Evolutionary conservation across 1,139 yeast genomes (phyloP), one percentile per base, ranked within the genome.

Genomic region (Zygotorulaspora mrakii): DNA sequence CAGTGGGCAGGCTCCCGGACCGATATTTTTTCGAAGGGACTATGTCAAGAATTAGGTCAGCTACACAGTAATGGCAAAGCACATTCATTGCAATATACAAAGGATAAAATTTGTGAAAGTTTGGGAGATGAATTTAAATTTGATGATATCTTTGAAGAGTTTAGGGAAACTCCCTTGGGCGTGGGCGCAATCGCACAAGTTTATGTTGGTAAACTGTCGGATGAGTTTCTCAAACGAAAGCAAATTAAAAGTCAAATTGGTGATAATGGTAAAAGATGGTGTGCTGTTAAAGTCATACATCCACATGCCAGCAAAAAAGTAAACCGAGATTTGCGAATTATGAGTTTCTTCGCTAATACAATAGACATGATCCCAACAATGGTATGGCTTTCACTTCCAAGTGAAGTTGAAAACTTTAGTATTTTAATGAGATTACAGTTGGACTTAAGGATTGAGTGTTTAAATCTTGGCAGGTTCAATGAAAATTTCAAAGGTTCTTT

Each of bases 1-100:
- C 98, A 94, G 68, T 91, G 99, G 99, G 98, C 98, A 0, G 97
- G 97, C 2, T 84, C 96, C n/a, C 75, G 99, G 65, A 85, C 95
- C 0, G 99, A 91, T 63, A 84, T 91, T 29, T 89, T 91, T 64
- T 83, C 96, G 2, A 69, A 68, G 38, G 86, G 76, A 34, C 66
- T 91, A 64, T 91, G 98, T 62, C 76, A 76, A 17, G 91, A 85
- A 56, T 66, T 91, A 54, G 77, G 87, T 2, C 67, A 76, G 25
- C 67, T 91, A 40, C 98, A 91, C 61, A 85, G 96, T 10, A 79
- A 86, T 58, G 89, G 91, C 10, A 77, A 74, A 43, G 74, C 85
- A 4, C 99, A 91, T 65, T 68, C 84, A 1, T 61, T 86, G 27
- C 52, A 59, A 1, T 72, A 73, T 27, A 87, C 97, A 0, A 75